Base-by-base conservation (phyloP, 768 basidiomycete species). In the Gymnopilus dilepis region DNA sequence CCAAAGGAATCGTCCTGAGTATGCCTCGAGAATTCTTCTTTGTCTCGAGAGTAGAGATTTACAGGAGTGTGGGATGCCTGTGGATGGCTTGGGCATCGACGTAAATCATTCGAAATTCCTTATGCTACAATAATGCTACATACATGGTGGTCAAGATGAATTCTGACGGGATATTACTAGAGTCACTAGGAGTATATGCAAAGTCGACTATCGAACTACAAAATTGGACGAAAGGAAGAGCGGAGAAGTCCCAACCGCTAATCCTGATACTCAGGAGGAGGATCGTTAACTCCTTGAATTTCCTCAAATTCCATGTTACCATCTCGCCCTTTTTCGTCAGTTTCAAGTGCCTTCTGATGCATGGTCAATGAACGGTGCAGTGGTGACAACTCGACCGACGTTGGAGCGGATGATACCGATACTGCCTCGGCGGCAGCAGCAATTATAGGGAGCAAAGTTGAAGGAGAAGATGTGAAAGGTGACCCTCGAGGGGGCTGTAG, bases 311-410 rank as follows among this genome's bases (percentile, higher is more conserved):
- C 38, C 51, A 47, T 56, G 48, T 19, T 56, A 3, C 51, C 58
- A 26, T 64, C 57, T 34, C 51, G 12, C n/a, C 56, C 45, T 65
- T 63, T 52, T n/a, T 50, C 58, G 26, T 73, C 66, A 7, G 61
- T 64, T 42, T 73, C 71, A 7, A 73, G 66, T 3, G 70, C 65
- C 58, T 73, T 73, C 58, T 73, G 72, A 43, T 66, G 63, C 30
- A 65, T 61, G 6, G 65, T 66, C 65, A 71, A 58, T 6, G 67
- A 63, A 9, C 64, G 64, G 47, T 71, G 65, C 19, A 73, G 64
- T 3, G 53, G 40, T 40, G 69, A 65, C 17, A 47, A 63, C 9
- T 65, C 58, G 30, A 45, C 51, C 30, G 33, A 60, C 26, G 51
- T 33, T 22, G 40, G 52, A 24, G 28, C 55, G 6, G 45, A 42